Evolutionary conservation across 805 yeast genomes (phyloP).

Genomic region (Candida pseudoglaebosa): DNA sequence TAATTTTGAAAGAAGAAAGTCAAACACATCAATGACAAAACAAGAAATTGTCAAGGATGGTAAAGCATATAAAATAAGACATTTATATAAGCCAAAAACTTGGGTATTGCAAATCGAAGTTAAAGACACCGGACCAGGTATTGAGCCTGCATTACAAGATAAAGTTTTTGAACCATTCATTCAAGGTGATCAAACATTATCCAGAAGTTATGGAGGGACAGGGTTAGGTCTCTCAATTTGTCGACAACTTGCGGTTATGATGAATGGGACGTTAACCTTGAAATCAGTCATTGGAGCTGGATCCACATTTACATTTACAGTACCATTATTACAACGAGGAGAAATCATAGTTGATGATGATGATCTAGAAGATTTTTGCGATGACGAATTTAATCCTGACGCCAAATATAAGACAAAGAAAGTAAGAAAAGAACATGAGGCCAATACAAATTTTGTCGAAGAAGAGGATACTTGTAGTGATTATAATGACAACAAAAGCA

Average conservation of each 20-base stretch:
- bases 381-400: slow-evolving; percentile 63
- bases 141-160: slow-evolving; percentile 73
- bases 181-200: slow-evolving; percentile 92
- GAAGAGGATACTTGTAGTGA: not conserved
- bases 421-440: slow-evolving; percentile 1
- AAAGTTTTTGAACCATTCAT: slow-evolving; percentile 94
- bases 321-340: slow-evolving; percentile 69
- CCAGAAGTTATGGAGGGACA: slow-evolving; percentile 92
- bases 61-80: slow-evolving; percentile 31
- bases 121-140: slow-evolving; percentile 92
- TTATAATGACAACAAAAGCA: not conserved
- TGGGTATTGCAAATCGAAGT: slow-evolving; percentile 73
- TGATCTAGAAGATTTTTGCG: slow-evolving; percentile 43
- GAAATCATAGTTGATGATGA: slow-evolving; percentile 41
- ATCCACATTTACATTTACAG: slow-evolving; percentile 74
- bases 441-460: not conserved
- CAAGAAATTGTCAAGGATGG: slow-evolving; percentile 33
- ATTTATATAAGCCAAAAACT: slow-evolving; percentile 34
- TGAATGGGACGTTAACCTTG: slow-evolving; percentile 80
- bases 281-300: slow-evolving; percentile 78
- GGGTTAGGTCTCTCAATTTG: slow-evolving; percentile 90
- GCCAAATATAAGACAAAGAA: slow-evolving; percentile 26
- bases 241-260: slow-evolving; percentile 82
- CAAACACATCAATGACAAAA: slow-evolving; percentile 12
- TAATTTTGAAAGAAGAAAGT: slow-evolving; percentile 10